A percentile compares a stretch with the other conserved stretches of the same genome.
phyloP scores from a whole-genome alignment of 257 asterid species.

The Solanum sitiens region DNA sequence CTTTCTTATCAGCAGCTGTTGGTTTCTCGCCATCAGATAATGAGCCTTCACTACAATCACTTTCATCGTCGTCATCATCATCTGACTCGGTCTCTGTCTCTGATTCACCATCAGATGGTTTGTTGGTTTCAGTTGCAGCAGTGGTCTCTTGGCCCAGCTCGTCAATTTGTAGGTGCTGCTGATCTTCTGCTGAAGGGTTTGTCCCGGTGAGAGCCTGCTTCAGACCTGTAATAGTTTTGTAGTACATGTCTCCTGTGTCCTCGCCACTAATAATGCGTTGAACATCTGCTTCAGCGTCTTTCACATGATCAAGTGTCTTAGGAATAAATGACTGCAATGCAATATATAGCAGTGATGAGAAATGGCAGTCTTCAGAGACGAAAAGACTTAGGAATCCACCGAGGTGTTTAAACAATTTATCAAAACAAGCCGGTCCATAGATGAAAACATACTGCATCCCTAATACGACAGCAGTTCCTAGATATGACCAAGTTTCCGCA shows the following conservation, averaged over 20 bases:
- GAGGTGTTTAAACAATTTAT: background rate
- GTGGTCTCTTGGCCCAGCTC: constrained; percentile 8
- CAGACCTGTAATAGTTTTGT: constrained; percentile 88
- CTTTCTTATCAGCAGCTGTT: constrained; percentile 45
- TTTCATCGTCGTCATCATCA: constrained; percentile 38
- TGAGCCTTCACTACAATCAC: constrained; percentile 20
- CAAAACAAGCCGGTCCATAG: background rate
- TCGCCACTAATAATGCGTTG: constrained; percentile 64
- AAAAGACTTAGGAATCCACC: background rate
- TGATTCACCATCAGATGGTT: constrained; percentile 11
- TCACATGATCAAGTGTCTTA: constrained; percentile 72
- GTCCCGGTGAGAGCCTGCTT: constrained; percentile 48
- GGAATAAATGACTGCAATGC: constrained; percentile 72
- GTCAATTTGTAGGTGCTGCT: constrained; percentile 8
- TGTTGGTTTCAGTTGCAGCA: background rate
- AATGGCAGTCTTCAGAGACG: background rate
- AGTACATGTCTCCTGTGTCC: constrained; percentile 71
- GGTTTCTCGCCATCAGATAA: constrained; percentile 32
- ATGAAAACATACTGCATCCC: background rate
- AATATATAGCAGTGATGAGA: background rate
- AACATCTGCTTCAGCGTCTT: constrained; percentile 79
- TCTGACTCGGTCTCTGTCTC: constrained; percentile 30
- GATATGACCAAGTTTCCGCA: background rate
- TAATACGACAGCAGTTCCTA: background rate
- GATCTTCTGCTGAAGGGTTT: constrained; percentile 25